Percentiles rank a stretch among this genome's conserved stretches.
These are phyloP conservation scores for Myxozyma geophila DNA, from an alignment of 805 yeast species.

Conservation along the genomic window DNA sequence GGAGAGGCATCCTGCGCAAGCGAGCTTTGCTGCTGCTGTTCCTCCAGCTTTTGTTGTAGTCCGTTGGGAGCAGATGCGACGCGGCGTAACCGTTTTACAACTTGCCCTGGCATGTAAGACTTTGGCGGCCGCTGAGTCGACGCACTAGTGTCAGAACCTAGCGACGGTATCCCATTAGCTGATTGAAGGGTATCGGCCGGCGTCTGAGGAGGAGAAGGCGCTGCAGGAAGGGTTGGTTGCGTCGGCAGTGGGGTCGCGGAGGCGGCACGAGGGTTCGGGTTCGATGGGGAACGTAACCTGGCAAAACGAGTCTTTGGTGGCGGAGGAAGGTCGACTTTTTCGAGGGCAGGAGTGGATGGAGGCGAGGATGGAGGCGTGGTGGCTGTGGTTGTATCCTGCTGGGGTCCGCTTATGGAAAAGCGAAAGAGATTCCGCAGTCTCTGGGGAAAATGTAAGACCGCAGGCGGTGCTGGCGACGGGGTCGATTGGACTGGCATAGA, in stretches of 20 bases:
- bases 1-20: conserved; percentile 2
- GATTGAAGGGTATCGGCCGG: conserved; percentile 6
- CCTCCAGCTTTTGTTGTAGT: conserved; percentile 48
- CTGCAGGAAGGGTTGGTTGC: conserved; percentile 4
- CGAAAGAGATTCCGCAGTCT: conserved; percentile 43
- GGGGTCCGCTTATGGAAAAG: conserved; percentile 35
- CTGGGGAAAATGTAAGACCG: conserved; percentile 41
- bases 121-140: conserved; percentile 29
- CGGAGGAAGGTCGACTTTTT: conserved; percentile 13
- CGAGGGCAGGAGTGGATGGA: conserved; percentile 2
- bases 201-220: conserved; percentile 14
- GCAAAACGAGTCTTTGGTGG: conserved; percentile 32
- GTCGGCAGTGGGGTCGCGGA: conserved; percentile 4
- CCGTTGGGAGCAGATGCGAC: conserved; percentile 87
- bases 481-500: conserved; percentile 19
- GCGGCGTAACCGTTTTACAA: conserved; percentile 55
- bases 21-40: conserved; percentile 12
- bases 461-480: conserved; percentile 19
- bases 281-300: conserved; percentile 38
- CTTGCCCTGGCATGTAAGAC: conserved; percentile 31
- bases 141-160: neutral
- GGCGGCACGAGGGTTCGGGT: conserved; percentile 28
- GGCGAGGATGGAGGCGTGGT: conserved; percentile 18
- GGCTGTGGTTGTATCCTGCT: conserved; percentile 10
- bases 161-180: neutral